Conservation (phyloP, 2,329 filamentous ascomycete genomes). For the Trichoderma cornu-damae region DNA sequence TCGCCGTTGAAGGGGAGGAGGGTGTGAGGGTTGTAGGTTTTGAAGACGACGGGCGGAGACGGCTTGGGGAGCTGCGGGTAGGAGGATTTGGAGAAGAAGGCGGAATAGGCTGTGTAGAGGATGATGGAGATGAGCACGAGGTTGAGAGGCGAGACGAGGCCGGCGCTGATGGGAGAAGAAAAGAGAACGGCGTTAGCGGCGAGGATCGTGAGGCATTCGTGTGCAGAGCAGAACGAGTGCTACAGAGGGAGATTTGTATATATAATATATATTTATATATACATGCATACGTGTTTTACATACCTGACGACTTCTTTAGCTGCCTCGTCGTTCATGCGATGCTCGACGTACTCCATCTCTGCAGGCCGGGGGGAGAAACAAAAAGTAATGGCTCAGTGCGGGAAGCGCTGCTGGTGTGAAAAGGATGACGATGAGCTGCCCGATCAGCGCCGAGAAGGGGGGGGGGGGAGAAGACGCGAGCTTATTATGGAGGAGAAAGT, state of each 20-base stretch:
- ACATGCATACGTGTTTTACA: too few species aligned
- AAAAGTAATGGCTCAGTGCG: neutral
- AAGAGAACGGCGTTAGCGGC: neutral
- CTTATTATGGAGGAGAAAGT: neutral
- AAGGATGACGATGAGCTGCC: neutral
- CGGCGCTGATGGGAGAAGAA: constrained; percentile 30
- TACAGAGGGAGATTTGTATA: constrained; percentile 23
- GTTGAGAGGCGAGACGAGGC: constrained; percentile 58
- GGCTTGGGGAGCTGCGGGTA: constrained; percentile 46
- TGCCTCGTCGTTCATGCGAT: constrained; percentile 51
- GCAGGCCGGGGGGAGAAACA: neutral
- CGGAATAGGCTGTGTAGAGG: constrained; percentile 53
- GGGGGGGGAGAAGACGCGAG: neutral
- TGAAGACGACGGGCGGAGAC: constrained; percentile 56
- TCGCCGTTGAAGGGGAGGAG: constrained; percentile 82
- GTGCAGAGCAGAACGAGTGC: too few species aligned
- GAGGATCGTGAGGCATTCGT: too few species aligned
- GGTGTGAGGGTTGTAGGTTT: constrained; percentile 68
- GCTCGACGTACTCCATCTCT: constrained; percentile 54
- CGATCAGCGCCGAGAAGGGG: too few species aligned
- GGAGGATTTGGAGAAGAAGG: constrained; percentile 47
- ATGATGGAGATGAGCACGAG: constrained; percentile 52
- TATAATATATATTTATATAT: too few species aligned
- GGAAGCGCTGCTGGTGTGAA: neutral
- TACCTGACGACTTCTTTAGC: constrained; percentile 40